Evolutionary conservation across 495 filamentous ascomycete species (phyloP), one percentile per base, ranked within the genome.

Genomic region (Bacidia gigantensis): DNA sequence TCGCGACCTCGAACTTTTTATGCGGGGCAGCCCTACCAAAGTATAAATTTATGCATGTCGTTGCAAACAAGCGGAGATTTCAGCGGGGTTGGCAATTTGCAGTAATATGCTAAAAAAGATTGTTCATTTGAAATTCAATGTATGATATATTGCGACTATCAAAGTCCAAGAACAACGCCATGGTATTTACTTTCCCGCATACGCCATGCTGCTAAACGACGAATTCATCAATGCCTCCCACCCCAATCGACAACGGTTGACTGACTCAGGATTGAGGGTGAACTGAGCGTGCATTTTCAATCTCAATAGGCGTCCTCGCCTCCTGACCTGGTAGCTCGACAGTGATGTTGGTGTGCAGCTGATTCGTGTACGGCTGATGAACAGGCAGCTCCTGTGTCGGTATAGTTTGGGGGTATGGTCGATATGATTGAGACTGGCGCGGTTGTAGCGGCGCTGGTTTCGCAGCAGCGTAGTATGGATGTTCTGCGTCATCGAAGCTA

Each of bases 261-360:
- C n/a, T n/a, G n/a, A n/a, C n/a, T n/a, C n/a, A n/a, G n/a, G n/a
- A n/a, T n/a, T n/a, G n/a, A n/a, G n/a, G n/a, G n/a, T 35, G 29
- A 3, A 3, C 32, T 35, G 12, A 17, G n/a, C 29, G 20, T 38
- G 9, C 3, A 17, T 39, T 38, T n/a, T 32, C 47, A 29, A 50
- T 50, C 25, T 50, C 47, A n/a, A 50, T 38, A n/a, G 26, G 47
- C 14, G 47, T 50, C 47, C 18, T 50, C 26, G 47, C 24, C 26
- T 50, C 47, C 26, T 12, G 25, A 2, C 47, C 29, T n/a, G 47
- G 47, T 25, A 50, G 18, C 26, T 50, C 47, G 9, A 35, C 32
- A 14, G 47, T 25, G 11, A 50, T 25, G 5, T 38, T 44, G 5
- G 41, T 44, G 17, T 22, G 14, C 7, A 44, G 41, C 9, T 44